Conservation (phyloP, 2,329 filamentous ascomycete genomes). For the Reticulascus tulasneorum region DNA sequence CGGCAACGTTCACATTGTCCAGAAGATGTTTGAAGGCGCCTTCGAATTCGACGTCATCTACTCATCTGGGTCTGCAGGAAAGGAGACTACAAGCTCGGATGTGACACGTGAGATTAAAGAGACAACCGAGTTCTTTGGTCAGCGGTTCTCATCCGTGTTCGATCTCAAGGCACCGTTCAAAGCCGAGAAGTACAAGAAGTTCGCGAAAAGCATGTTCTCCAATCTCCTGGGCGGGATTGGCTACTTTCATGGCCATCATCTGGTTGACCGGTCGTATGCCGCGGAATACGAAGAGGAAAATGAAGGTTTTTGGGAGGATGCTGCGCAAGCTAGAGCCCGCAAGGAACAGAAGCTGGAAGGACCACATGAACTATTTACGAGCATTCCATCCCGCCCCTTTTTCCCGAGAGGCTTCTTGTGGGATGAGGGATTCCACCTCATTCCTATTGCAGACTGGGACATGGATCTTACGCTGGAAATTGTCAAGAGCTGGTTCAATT, state of each 20-base stretch:
- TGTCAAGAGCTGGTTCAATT: conserved; percentile 89
- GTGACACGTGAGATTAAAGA: conserved; percentile 66
- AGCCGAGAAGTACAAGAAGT: conserved; percentile 67
- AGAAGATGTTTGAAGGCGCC: conserved; percentile 84
- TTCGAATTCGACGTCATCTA: conserved; percentile 95
- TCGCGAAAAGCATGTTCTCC: conserved; percentile 87
- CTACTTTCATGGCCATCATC: conserved; percentile 85
- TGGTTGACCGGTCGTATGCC: conserved; percentile 90
- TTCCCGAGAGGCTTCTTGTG: conserved; percentile 96
- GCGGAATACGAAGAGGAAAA: conserved; percentile 91
- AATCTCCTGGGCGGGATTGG: conserved; percentile 92
- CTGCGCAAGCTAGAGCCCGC: conserved; percentile 71
- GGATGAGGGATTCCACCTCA: conserved; percentile 95
- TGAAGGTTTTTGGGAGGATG: conserved; percentile 92
- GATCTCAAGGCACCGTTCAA: conserved; percentile 73
- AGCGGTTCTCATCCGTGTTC: conserved; percentile 71
- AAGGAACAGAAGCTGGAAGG: conserved; percentile 69
- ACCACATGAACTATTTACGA: conserved; percentile 85
- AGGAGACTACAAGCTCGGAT: conserved; percentile 54
- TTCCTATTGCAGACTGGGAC: conserved; percentile 92
- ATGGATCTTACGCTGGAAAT: conserved; percentile 83
- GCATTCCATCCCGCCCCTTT: conserved; percentile 88
- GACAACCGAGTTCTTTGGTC: conserved; percentile 64
- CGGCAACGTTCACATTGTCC: conserved; percentile 82
- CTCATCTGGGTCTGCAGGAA: conserved; percentile 51